A percentile compares a stretch with the other conserved stretches of the same genome.
phyloP scores from a whole-genome alignment of 2,329 filamentous ascomycete species.

The Penicillium sp. region DNA sequence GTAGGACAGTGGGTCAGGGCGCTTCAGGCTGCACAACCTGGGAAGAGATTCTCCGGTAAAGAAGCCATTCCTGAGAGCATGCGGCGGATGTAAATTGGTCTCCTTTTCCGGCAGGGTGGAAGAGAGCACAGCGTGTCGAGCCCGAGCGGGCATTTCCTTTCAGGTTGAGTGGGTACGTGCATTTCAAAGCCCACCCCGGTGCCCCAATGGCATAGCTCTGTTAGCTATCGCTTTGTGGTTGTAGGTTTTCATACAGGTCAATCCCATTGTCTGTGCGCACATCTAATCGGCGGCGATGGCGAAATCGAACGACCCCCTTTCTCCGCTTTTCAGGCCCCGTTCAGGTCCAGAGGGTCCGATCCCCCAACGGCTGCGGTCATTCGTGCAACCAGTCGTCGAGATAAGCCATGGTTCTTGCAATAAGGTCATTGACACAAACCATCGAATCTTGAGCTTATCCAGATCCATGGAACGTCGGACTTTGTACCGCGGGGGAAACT shows the following conservation, averaged over 20 bases:
- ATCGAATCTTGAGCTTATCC: slow-evolving; percentile 31
- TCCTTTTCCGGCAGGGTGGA: background rate
- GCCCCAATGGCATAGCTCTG: background rate
- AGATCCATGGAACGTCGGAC: slow-evolving; percentile 10
- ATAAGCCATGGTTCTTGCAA: background rate
- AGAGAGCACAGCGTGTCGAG: slow-evolving; percentile 1
- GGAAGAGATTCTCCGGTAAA: background rate
- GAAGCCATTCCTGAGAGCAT: background rate
- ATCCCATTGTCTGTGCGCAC: slow-evolving; percentile 18
- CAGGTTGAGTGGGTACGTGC: background rate
- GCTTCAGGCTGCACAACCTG: slow-evolving; percentile 18
- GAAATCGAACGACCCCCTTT: background rate
- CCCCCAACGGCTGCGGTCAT: background rate
- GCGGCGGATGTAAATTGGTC: background rate
- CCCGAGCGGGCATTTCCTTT: background rate
- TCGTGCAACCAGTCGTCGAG: slow-evolving; percentile 1
- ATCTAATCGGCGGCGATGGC: slow-evolving; percentile 9
- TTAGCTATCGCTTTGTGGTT: background rate
- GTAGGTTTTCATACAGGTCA: background rate
- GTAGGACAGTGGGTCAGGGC: slow-evolving; percentile 8
- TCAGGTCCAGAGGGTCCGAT: slow-evolving; percentile 5
- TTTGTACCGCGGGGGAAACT: background rate
- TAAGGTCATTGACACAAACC: slow-evolving; percentile 14
- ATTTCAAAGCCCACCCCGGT: background rate
- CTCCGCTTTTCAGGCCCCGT: background rate